Percentiles rank a stretch among this genome's conserved stretches.
Conservation (phyloP, 2,329 filamentous ascomycete species). For the Arachnomyces sp. region DNA sequence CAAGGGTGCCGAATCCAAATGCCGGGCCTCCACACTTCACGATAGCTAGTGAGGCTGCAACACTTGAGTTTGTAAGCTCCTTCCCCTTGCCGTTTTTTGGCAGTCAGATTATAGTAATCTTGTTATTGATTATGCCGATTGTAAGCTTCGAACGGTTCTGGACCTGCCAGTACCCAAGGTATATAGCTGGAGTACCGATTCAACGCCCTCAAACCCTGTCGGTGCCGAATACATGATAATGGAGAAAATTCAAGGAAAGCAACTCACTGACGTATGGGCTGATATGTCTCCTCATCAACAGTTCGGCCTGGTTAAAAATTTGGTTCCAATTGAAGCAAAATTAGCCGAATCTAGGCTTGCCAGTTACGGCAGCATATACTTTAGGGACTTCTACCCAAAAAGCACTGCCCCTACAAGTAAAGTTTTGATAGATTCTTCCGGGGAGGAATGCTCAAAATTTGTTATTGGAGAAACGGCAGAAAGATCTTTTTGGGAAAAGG, state of each 20-base stretch:
- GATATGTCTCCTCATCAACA: constrained; percentile 13
- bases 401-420: neutral
- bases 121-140: neutral
- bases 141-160: constrained; percentile 13
- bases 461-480: constrained; percentile 13
- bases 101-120: neutral
- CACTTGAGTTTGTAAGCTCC: constrained; percentile 16
- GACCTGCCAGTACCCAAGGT: constrained; percentile 14
- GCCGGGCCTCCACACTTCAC: constrained; percentile 10
- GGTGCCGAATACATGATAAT: constrained; percentile 18
- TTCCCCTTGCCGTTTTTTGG: neutral
- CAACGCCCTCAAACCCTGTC: constrained; percentile 11
- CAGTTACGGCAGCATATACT: constrained; percentile 16
- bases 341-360: constrained; percentile 8
- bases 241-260: constrained; percentile 13
- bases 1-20: constrained; percentile 14
- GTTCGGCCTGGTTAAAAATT: constrained; percentile 13
- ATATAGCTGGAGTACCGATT: constrained; percentile 12
- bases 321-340: constrained; percentile 13
- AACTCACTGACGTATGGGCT: constrained; percentile 13
- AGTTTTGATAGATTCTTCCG: neutral
- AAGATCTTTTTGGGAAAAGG: constrained; percentile 12
- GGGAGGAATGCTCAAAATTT: constrained; percentile 6
- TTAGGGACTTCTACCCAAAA: constrained; percentile 7
- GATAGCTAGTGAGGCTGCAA: constrained; percentile 18